Evolutionary conservation across 2,329 filamentous ascomycete genomes (phyloP), one percentile per base, ranked within the genome.

Genomic region (Eurotiales sp.): DNA sequence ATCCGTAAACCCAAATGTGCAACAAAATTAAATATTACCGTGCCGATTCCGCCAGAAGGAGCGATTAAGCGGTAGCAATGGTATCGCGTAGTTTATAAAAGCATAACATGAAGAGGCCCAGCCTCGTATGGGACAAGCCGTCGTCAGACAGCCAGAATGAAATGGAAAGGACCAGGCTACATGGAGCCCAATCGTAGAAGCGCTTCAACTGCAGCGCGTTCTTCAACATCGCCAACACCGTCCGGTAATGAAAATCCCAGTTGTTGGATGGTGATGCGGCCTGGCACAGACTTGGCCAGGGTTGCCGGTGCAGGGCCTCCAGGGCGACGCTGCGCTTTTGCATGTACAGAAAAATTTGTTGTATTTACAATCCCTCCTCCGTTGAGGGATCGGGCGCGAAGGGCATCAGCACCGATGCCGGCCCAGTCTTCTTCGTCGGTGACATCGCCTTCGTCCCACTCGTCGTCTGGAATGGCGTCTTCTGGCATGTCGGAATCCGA

Each of bases 381-480:
- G 70, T 68, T 76, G 61, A 73, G 74, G 64, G 69, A 83, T 73
- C 72, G 81, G 70, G 78, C 85, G 72, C 91, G 85, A 59, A 96
- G 80, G 58, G 89, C 88, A 50, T 87, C 90, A 25, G 91, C 89
- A 50, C 90, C 92, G 56, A 96, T 87, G 47, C 87, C 84, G 42
- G 88, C 89, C 91, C 92, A 96, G 71, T 97, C 91, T 71, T 97
- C 92, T 66, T 96, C 90, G 66, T 97, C 93, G 21, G 93, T 97
- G 54, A 88, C 81, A 64, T 96, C 90, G 60, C 87, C 87, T 45
- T 96, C 90, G 58, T 87, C 85, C 55, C 88, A 83, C 64, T 95
- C 87, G 60, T 89, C 86, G 61, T 85, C 84, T 74, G 85, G 72
- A 68, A 77, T 74, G 55, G 83, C 77, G 54, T 84, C 80, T 53